phyloP scores from a whole-genome alignment of 2,329 filamentous ascomycete species.

The Xylaria sp. region DNA sequence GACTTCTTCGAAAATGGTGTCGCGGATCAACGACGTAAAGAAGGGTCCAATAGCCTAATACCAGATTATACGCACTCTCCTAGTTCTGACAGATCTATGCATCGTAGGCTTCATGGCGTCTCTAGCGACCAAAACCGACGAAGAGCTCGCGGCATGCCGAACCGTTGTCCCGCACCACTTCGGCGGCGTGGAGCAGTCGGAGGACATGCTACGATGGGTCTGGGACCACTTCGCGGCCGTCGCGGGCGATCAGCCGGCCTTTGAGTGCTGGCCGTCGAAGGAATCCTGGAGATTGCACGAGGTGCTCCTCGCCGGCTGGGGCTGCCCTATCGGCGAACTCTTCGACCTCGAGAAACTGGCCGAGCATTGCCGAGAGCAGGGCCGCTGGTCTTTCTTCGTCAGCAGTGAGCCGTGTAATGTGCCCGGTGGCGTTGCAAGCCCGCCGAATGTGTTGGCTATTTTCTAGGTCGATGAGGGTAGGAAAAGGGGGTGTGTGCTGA shows the following conservation, averaged over 20 bases:
- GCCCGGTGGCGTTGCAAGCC: constrained; percentile 45
- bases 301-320: constrained; percentile 55
- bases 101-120: constrained; percentile 50
- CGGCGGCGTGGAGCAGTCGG: constrained; percentile 54
- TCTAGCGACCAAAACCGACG: constrained; percentile 44
- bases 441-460: constrained; percentile 46
- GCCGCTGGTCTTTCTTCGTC: constrained; percentile 54
- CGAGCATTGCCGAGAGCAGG: constrained; percentile 44
- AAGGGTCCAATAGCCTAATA: background rate
- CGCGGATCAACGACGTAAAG: background rate
- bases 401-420: constrained; percentile 54
- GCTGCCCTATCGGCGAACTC: constrained; percentile 56
- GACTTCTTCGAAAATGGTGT: background rate
- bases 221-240: constrained; percentile 51
- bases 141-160: constrained; percentile 46
- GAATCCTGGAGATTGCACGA: constrained; percentile 47
- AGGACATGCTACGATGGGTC: constrained; percentile 48
- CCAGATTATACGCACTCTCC: too few species aligned
- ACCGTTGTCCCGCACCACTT: constrained; percentile 49
- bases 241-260: constrained; percentile 50
- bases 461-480: constrained; percentile 35
- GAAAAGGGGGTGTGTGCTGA: background rate
- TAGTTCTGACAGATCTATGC: background rate
- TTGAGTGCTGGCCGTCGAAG: constrained; percentile 46
- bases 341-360: constrained; percentile 55